Conservation (phyloP, 169 alveolate species). For the Babesia ovata region DNA sequence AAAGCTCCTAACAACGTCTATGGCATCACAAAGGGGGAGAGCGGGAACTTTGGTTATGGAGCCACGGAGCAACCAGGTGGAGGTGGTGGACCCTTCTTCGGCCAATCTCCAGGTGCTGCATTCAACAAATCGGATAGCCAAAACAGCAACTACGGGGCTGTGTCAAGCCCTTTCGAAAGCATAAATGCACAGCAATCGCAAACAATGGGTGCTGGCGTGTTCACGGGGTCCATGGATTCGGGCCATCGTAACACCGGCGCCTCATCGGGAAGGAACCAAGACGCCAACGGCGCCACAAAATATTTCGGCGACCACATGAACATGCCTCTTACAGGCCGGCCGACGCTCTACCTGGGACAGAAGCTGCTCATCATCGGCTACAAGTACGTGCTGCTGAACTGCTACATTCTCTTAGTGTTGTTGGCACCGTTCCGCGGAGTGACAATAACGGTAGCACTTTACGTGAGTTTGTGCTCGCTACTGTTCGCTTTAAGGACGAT, state of each 20-base stretch:
- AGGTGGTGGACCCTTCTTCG: background rate
- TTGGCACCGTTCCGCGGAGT: constrained; percentile 28
- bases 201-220: background rate
- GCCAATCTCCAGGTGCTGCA: background rate
- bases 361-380: constrained; percentile 56
- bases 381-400: constrained; percentile 57
- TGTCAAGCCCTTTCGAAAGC: background rate
- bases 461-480: constrained; percentile 29
- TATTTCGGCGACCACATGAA: constrained; percentile 38
- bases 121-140: background rate
- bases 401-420: constrained; percentile 25
- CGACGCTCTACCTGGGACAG: constrained; percentile 17
- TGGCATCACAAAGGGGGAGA: background rate
- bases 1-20: background rate
- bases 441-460: constrained; percentile 14
- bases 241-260: background rate
- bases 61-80: background rate
- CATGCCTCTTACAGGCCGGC: constrained; percentile 7
- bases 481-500: constrained; percentile 52
- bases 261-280: background rate
- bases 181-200: constrained; percentile 7
- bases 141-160: background rate
- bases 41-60: background rate
- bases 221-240: background rate
- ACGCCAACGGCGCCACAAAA: background rate